A percentile compares a stretch with the other conserved stretches of the same genome.
phyloP scores from a whole-genome alignment of 139 green algal genomes.

The Deuterostichococcus epilithicus region DNA sequence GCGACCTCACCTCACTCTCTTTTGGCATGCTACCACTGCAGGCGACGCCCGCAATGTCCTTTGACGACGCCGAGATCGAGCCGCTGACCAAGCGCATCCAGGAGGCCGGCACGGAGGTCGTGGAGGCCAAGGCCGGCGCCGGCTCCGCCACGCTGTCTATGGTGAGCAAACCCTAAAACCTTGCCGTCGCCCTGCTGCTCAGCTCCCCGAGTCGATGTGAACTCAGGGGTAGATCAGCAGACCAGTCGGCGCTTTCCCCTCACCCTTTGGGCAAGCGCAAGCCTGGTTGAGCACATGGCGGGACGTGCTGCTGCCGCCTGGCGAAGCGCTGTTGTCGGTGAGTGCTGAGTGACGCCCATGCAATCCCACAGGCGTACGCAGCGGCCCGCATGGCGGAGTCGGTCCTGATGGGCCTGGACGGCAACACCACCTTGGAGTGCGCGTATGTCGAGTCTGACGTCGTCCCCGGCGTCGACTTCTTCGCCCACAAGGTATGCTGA shows the following conservation, averaged over 20 bases:
- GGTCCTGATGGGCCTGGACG: conserved; percentile 68
- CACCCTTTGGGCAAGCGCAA: too few relatives aligned
- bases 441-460: conserved; percentile 58
- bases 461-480: conserved; percentile 38
- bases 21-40: conserved; percentile 31
- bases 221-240: background rate
- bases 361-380: conserved; percentile 62
- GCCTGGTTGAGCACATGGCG: background rate
- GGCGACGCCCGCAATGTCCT: conserved; percentile 74
- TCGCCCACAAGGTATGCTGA: conserved; percentile 51
- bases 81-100: conserved; percentile 81
- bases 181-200: too few relatives aligned
- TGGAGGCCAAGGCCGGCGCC: conserved; percentile 83
- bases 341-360: background rate
- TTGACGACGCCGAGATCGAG: conserved; percentile 78
- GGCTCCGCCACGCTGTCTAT: conserved; percentile 86
- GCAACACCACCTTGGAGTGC: conserved; percentile 65
- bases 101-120: conserved; percentile 85
- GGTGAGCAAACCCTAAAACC: too few relatives aligned
- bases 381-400: conserved; percentile 79
- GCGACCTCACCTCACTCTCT: too few relatives aligned
- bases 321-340: background rate
- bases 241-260: background rate
- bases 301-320: background rate
- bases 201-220: background rate